Conservation (phyloP, 257 asterid genomes). For the Leonotis leonurus region DNA sequence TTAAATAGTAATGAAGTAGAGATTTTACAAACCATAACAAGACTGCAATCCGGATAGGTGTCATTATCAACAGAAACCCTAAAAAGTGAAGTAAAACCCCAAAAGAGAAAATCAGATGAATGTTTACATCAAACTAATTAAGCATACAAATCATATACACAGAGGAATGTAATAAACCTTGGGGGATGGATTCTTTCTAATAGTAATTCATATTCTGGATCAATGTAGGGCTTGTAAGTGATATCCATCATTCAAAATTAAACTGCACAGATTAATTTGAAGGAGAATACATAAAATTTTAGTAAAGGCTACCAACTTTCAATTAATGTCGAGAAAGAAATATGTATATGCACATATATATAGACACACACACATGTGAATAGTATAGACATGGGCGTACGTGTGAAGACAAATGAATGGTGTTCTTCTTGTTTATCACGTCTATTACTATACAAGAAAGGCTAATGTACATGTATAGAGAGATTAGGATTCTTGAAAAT, state of each 20-base stretch:
- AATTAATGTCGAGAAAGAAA: background rate
- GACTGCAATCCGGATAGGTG: slow-evolving; percentile 55
- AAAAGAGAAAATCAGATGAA: background rate
- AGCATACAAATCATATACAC: background rate
- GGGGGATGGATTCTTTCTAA: slow-evolving; percentile 82
- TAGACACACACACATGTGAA: background rate
- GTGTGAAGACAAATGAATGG: background rate
- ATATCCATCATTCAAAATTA: slow-evolving; percentile 47
- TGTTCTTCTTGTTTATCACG: slow-evolving; percentile 18
- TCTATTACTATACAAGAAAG: slow-evolving; percentile 15
- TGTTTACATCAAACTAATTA: background rate
- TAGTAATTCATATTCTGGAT: slow-evolving; percentile 52
- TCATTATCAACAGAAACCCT: slow-evolving; percentile 83
- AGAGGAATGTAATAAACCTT: slow-evolving; percentile 34
- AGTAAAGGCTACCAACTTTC: background rate
- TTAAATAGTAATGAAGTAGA: background rate
- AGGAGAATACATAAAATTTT: background rate
- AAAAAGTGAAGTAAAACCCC: slow-evolving; percentile 26
- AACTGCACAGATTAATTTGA: slow-evolving; percentile 16
- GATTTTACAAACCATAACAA: slow-evolving; percentile 53
- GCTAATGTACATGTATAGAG: background rate
- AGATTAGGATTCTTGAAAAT: slow-evolving; percentile 20
- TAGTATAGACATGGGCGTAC: background rate
- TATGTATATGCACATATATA: background rate
- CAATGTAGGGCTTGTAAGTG: slow-evolving; percentile 50